Conservation (phyloP, 2,329 filamentous ascomycete genomes). For the Penicillium thymicola region DNA sequence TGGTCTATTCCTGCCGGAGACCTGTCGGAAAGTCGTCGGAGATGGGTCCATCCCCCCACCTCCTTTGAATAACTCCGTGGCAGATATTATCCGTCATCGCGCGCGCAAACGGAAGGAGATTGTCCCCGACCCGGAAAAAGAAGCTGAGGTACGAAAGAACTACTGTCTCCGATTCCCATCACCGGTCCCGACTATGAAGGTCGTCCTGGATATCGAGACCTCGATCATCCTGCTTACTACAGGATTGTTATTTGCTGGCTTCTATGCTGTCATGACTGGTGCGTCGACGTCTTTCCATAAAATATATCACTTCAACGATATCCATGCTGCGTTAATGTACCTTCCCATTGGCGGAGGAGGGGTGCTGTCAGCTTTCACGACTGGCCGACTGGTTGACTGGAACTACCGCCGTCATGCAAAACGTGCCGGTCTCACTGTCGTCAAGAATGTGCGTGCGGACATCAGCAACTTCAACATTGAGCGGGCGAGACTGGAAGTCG, state of each 20-base stretch:
- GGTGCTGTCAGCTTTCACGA: conserved; percentile 25
- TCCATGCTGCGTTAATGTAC: conserved; percentile 44
- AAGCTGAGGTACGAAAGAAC: conserved; percentile 11
- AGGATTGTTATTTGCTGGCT: conserved; percentile 47
- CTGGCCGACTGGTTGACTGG: conserved; percentile 62
- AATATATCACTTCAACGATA: conserved; percentile 48
- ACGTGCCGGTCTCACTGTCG: conserved; percentile 59
- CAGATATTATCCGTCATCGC: conserved; percentile 20
- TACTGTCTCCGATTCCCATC: conserved; percentile 34
- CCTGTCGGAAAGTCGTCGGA: conserved; percentile 41
- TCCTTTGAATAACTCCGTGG: conserved; percentile 22
- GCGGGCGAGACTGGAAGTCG: conserved; percentile 34
- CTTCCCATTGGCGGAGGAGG: conserved; percentile 30
- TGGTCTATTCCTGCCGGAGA: conserved; percentile 55
- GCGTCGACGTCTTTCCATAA: conserved; percentile 47
- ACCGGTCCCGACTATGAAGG: conserved; percentile 36
- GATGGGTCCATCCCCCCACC: conserved; percentile 35
- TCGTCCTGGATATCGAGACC: conserved; percentile 39
- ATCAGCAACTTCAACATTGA: conserved; percentile 50
- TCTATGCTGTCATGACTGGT: conserved; percentile 47
- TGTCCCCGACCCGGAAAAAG: conserved; percentile 2
- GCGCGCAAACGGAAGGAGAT: conserved; percentile 17
- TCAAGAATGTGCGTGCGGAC: conserved; percentile 42
- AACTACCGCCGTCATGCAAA: conserved; percentile 69
- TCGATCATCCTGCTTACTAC: conserved; percentile 38